phyloP scores from a whole-genome alignment of 768 basidiomycete species.

The Psilocybe azurescens region DNA sequence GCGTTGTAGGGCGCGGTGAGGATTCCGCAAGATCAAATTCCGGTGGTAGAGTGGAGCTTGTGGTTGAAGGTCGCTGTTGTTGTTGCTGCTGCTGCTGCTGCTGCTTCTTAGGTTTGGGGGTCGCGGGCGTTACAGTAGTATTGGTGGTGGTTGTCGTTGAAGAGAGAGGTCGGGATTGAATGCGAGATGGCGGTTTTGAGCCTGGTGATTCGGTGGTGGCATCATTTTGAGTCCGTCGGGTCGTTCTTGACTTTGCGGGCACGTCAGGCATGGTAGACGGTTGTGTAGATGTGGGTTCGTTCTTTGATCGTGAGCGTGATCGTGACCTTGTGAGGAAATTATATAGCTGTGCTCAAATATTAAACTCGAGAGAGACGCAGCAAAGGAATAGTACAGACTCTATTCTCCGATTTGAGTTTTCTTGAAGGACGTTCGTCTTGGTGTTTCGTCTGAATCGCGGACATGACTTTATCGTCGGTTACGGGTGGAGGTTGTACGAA shows the following conservation, averaged over 20 bases:
- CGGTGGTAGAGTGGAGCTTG: slow-evolving; percentile 11
- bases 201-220: slow-evolving; percentile 26
- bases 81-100: slow-evolving; percentile 19
- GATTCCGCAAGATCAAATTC: slow-evolving; percentile 14
- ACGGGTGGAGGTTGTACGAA: slow-evolving; percentile 19
- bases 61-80: slow-evolving; percentile 30
- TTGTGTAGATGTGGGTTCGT: slow-evolving; percentile 23
- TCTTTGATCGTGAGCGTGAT: slow-evolving; percentile 62
- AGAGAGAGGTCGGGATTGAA: slow-evolving; percentile 67
- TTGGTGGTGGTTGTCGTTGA: slow-evolving; percentile 68
- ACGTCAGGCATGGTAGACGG: slow-evolving; percentile 14
- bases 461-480: slow-evolving; percentile 19
- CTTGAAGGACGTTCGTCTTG: slow-evolving; percentile 46
- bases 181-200: slow-evolving; percentile 53
- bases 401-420: slow-evolving; percentile 50
- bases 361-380: not conserved
- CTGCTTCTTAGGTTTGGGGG: slow-evolving; percentile 44
- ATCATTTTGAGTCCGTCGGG: slow-evolving; percentile 15
- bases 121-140: slow-evolving; percentile 63
- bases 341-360: slow-evolving; percentile 51
- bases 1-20: slow-evolving; percentile 32
- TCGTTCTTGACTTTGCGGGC: slow-evolving; percentile 12
- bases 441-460: slow-evolving; percentile 28
- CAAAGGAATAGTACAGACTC: slow-evolving; percentile 34
- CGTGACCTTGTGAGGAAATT: slow-evolving; percentile 62